phyloP scores from a whole-genome alignment of 2,329 filamentous ascomycete genomes.

The Stachybotrys echinatus region DNA sequence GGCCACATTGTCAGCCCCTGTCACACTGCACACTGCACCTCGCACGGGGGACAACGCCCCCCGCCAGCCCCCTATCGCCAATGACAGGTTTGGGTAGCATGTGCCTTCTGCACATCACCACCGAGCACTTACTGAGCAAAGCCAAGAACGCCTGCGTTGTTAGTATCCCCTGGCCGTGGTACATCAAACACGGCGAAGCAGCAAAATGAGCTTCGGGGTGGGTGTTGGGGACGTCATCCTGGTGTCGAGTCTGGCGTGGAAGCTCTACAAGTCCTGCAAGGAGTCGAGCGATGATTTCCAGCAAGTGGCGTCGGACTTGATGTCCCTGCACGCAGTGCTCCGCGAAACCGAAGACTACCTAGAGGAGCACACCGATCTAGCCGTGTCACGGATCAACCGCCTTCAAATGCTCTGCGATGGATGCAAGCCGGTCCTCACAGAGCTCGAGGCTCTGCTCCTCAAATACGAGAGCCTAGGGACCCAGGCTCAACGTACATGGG shows the following conservation, averaged over 20 bases:
- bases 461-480: neutral
- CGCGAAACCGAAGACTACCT: neutral
- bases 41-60: too few relatives aligned
- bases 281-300: neutral
- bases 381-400: neutral
- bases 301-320: neutral
- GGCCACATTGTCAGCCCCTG: too few relatives aligned
- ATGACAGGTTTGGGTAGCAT: too few relatives aligned
- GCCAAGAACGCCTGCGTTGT: too few relatives aligned
- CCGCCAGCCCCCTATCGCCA: too few relatives aligned
- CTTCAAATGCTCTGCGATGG: neutral
- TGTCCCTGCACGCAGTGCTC: neutral
- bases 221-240: neutral
- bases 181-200: too few relatives aligned
- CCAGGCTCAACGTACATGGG: neutral
- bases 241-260: neutral
- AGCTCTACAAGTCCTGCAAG: neutral
- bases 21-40: too few relatives aligned
- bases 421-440: neutral
- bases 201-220: neutral
- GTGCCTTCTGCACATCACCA: too few relatives aligned
- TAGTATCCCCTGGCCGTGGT: too few relatives aligned
- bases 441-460: neutral
- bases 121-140: too few relatives aligned
- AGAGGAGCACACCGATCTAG: neutral